Conservation (phyloP, 2,329 filamentous ascomycete genomes). For the Aphanocladium album region DNA sequence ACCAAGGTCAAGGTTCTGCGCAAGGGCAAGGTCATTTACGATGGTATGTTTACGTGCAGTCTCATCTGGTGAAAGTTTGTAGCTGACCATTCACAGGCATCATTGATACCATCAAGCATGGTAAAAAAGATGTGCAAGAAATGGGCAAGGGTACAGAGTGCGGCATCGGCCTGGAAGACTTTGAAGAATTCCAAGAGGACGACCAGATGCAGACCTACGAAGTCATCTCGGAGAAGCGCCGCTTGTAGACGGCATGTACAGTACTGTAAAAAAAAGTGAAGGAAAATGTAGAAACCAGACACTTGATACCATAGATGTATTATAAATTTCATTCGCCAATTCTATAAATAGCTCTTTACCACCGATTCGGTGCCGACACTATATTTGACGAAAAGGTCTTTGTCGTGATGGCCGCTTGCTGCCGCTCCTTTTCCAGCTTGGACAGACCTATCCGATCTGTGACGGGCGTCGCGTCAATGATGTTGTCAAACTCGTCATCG, state of each 20-base stretch:
- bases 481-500: slow-evolving; percentile 83
- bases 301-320: slow-evolving; percentile 9
- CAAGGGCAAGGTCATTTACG: slow-evolving; percentile 64
- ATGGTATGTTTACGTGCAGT: slow-evolving; percentile 59
- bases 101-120: slow-evolving; percentile 78
- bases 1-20: slow-evolving; percentile 68
- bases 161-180: slow-evolving; percentile 77
- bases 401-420: slow-evolving; percentile 42
- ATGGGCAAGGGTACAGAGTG: slow-evolving; percentile 94
- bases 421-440: slow-evolving; percentile 52
- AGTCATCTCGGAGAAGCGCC: slow-evolving; percentile 66
- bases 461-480: slow-evolving; percentile 85
- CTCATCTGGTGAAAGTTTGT: slow-evolving; percentile 7
- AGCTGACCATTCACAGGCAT: slow-evolving; percentile 48
- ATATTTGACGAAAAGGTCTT: slow-evolving; percentile 47
- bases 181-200: slow-evolving; percentile 71
- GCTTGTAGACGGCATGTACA: slow-evolving; percentile 33
- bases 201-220: slow-evolving; percentile 89
- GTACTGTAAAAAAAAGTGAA: slow-evolving; percentile 10
- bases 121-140: slow-evolving; percentile 85
- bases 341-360: slow-evolving; percentile 7
- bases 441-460: slow-evolving; percentile 74
- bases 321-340: neutral
- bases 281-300: neutral
- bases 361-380: slow-evolving; percentile 42